phyloP scores from a whole-genome alignment of 73 alveolate genomes.

The Paramecium octaurelia region DNA sequence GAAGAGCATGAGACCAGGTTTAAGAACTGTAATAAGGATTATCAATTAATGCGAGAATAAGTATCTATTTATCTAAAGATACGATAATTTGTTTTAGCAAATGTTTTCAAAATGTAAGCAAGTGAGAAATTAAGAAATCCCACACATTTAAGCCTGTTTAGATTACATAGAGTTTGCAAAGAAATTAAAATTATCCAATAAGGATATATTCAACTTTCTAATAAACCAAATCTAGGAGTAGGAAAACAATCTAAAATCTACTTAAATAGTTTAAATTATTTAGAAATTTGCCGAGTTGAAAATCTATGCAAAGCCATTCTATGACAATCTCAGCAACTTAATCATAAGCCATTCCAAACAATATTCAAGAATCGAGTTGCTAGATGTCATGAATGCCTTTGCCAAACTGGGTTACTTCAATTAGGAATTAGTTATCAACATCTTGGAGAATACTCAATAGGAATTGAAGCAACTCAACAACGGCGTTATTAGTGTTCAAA shows the following conservation, averaged over 20 bases:
- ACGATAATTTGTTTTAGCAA: not conserved
- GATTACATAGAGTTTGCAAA: slow-evolving; percentile 25
- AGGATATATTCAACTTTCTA: not conserved
- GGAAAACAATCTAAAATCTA: not conserved
- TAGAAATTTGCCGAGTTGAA: not conserved
- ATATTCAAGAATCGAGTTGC: not conserved
- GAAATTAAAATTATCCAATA: not conserved
- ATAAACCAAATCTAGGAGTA: not conserved
- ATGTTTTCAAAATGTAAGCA: not conserved
- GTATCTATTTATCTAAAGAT: not conserved
- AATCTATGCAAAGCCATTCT: not conserved
- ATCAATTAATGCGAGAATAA: not conserved
- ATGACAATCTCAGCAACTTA: not conserved
- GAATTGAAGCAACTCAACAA: not conserved
- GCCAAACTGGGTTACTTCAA: not conserved
- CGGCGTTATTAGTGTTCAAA: not conserved
- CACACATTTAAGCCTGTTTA: slow-evolving; percentile 9
- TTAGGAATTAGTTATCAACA: not conserved
- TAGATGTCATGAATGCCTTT: not conserved
- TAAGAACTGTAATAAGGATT: not conserved
- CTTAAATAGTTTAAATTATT: not conserved
- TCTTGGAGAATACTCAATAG: not conserved
- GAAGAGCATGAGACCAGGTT: slow-evolving; percentile 13
- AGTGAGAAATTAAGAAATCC: not conserved
- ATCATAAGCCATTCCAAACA: not conserved